Conservation (phyloP, 768 basidiomycete species). For the Nidularia pulvinata region DNA sequence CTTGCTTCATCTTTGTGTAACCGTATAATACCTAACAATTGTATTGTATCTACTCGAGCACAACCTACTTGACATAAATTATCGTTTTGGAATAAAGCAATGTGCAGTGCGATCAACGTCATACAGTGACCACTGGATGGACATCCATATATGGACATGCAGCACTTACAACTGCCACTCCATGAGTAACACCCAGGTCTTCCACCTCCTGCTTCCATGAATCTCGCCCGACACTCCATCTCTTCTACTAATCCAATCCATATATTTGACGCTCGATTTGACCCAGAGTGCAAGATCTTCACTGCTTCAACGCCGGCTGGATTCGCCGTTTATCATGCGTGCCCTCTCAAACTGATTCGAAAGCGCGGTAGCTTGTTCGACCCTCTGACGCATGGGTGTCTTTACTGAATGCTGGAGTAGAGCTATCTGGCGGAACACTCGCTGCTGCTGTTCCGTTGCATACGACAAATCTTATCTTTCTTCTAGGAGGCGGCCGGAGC, state of each 20-base stretch:
- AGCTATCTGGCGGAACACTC: conserved; percentile 78
- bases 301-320: conserved; percentile 78
- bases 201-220: conserved; percentile 49
- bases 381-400: conserved; percentile 9
- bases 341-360: conserved; percentile 74
- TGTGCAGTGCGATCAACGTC: too few species aligned
- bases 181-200: neutral
- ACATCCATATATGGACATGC: neutral
- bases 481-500: conserved; percentile 86
- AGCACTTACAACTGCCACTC: neutral
- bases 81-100: too few species aligned
- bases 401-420: conserved; percentile 30
- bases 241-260: conserved; percentile 73
- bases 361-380: conserved; percentile 64
- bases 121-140: too few species aligned
- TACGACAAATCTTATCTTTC: conserved; percentile 79
- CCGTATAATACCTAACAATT: too few species aligned
- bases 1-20: too few species aligned
- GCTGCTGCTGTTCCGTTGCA: conserved; percentile 79
- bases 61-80: too few species aligned
- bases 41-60: too few species aligned
- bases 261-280: conserved; percentile 78
- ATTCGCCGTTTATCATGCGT: conserved; percentile 80
- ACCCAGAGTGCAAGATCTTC: conserved; percentile 80
- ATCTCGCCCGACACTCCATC: conserved; percentile 85